Conservation (phyloP, 2,329 filamentous ascomycete genomes). For the Bimuria novae-zelandiae region DNA sequence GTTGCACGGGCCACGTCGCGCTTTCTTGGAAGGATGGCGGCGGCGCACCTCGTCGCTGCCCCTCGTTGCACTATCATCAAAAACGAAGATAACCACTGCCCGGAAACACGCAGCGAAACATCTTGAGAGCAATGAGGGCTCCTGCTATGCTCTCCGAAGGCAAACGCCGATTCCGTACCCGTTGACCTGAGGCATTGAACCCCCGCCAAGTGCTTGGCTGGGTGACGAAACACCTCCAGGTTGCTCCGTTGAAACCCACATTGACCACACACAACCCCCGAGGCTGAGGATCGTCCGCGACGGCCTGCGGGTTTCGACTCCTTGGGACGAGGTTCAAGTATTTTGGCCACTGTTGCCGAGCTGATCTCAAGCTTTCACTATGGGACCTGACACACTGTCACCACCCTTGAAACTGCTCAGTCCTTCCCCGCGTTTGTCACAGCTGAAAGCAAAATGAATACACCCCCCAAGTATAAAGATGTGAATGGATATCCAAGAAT, state of each 20-base stretch:
- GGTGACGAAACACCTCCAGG: slow-evolving; percentile 12
- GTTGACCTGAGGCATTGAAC: slow-evolving; percentile 15
- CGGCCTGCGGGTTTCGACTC: background rate
- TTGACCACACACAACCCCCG: slow-evolving; percentile 7
- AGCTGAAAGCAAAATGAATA: slow-evolving; percentile 7
- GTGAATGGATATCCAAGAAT: slow-evolving; percentile 28
- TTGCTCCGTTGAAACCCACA: slow-evolving; percentile 15
- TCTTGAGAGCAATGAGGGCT: background rate
- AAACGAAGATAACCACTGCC: background rate
- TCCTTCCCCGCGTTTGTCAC: slow-evolving; percentile 6
- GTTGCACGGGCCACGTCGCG: background rate
- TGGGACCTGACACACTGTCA: slow-evolving; percentile 16
- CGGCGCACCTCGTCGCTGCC: background rate
- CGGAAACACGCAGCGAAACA: slow-evolving; percentile 5
- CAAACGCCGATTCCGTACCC: slow-evolving; percentile 3
- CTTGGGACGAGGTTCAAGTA: slow-evolving; percentile 9
- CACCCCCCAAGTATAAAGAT: background rate
- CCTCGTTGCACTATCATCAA: background rate
- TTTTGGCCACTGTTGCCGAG: slow-evolving; percentile 13
- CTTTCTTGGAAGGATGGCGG: background rate
- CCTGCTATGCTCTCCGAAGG: background rate
- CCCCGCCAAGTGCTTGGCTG: slow-evolving; percentile 14
- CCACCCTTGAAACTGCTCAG: slow-evolving; percentile 15
- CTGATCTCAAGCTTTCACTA: slow-evolving; percentile 15
- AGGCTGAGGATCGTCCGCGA: slow-evolving; percentile 4